phyloP scores from a whole-genome alignment of 805 yeast species.

The Candida mattraensis region DNA sequence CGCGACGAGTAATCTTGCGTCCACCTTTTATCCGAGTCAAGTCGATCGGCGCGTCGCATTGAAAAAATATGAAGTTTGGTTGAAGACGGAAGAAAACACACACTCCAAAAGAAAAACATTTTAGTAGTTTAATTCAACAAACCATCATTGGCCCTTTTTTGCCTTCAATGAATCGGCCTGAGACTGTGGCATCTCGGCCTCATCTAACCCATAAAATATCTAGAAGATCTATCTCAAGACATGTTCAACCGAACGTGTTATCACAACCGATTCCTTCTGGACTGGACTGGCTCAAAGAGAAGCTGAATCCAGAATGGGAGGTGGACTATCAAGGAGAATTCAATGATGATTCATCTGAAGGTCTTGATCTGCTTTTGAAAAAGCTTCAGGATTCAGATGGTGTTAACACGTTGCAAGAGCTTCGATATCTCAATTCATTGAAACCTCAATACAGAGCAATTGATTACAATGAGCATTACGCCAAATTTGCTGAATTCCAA shows the following conservation, averaged over 20 bases:
- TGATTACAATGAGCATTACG: constrained; percentile 22
- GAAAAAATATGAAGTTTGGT: too few relatives aligned
- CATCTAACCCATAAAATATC: constrained; percentile 25
- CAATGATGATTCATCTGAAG: constrained; percentile 15
- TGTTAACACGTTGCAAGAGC: constrained; percentile 24
- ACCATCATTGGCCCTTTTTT: too few relatives aligned
- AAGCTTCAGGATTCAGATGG: constrained; percentile 6
- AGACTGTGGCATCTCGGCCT: constrained; percentile 12
- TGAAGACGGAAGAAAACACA: too few relatives aligned
- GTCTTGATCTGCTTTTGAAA: constrained; percentile 14
- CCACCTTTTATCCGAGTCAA: too few relatives aligned
- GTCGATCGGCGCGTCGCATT: too few relatives aligned
- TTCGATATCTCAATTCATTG: constrained; percentile 21
- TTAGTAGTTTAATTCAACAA: too few relatives aligned
- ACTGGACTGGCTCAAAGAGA: constrained; percentile 14
- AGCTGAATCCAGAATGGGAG: constrained; percentile 32
- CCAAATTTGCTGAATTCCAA: constrained; percentile 25
- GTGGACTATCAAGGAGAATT: constrained; percentile 24
- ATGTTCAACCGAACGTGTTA: constrained; percentile 19
- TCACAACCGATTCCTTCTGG: constrained; percentile 11
- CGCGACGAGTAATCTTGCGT: too few relatives aligned
- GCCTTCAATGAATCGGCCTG: constrained; percentile 5
- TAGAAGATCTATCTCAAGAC: constrained; percentile 32
- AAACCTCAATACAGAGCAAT: constrained; percentile 14
- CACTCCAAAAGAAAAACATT: too few relatives aligned